Conservation (phyloP, 192 early-diverging fungal genomes). For the Allomyces macrogynus region DNA sequence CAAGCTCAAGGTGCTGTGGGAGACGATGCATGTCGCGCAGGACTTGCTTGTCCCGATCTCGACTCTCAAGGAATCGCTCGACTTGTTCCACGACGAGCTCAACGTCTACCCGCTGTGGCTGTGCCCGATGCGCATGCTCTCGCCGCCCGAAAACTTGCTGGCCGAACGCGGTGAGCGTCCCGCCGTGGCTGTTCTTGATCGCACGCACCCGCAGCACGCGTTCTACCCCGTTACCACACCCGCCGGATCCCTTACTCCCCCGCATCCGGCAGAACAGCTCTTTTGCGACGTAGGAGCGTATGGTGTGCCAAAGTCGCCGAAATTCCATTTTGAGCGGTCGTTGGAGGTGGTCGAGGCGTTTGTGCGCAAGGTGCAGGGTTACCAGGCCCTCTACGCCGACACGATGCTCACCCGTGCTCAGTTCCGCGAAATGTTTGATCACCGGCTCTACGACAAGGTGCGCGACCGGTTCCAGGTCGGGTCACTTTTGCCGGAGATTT, state of each 20-base stretch:
- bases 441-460: slow-evolving; percentile 12
- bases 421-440: slow-evolving; percentile 21
- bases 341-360: slow-evolving; percentile 7
- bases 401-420: slow-evolving; percentile 10
- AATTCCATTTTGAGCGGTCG: slow-evolving; percentile 10
- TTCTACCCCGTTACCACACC: neutral
- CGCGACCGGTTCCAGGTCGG: slow-evolving; percentile 4
- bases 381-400: slow-evolving; percentile 16
- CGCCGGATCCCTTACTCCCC: slow-evolving; percentile 12
- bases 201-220: neutral
- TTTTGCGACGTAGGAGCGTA: slow-evolving; percentile 20
- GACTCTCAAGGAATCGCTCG: slow-evolving; percentile 11
- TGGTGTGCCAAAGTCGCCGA: slow-evolving; percentile 10
- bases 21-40: slow-evolving; percentile 13
- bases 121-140: slow-evolving; percentile 4
- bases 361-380: slow-evolving; percentile 1
- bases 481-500: slow-evolving; percentile 2
- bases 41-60: slow-evolving; percentile 15
- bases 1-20: slow-evolving; percentile 9
- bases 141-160: neutral
- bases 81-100: slow-evolving; percentile 14
- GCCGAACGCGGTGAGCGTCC: neutral
- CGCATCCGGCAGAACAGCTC: slow-evolving; percentile 9
- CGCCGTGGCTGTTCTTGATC: too few relatives aligned
- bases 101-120: slow-evolving; percentile 15